Conservation (phyloP, 176 grass and related monocot genomes). For the Pontederia crassipes region DNA sequence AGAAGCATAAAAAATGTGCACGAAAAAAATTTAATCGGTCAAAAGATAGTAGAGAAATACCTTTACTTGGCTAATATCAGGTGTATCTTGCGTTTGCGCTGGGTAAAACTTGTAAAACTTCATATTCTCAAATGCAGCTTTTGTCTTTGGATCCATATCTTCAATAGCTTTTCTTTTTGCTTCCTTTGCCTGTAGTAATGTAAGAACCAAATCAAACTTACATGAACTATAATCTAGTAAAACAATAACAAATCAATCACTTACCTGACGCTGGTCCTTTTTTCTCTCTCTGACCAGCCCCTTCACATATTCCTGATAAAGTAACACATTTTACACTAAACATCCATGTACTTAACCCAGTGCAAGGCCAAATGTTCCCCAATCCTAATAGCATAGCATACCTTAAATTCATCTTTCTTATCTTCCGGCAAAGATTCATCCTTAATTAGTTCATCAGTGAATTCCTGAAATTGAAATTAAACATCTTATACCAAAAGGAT, state of each 20-base stretch:
- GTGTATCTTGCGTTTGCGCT: slow-evolving; percentile 45
- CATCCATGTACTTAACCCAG: no score
- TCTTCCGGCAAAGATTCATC: slow-evolving; percentile 55
- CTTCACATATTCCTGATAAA: slow-evolving; percentile 64
- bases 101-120: slow-evolving; percentile 91
- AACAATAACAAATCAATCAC: background rate
- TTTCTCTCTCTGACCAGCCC: slow-evolving; percentile 73
- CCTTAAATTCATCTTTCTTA: slow-evolving; percentile 83
- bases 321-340: background rate
- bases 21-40: background rate
- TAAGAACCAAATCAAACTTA: slow-evolving; percentile 9
- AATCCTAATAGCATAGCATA: slow-evolving; percentile 16
- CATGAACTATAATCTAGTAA: background rate
- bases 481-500: background rate
- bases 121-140: slow-evolving; percentile 60
- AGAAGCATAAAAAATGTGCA: background rate
- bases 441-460: slow-evolving; percentile 50
- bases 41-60: slow-evolving; percentile 23
- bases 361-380: background rate
- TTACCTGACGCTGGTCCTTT: slow-evolving; percentile 54
- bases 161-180: slow-evolving; percentile 75
- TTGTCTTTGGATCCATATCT: slow-evolving; percentile 62
- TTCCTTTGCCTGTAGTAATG: slow-evolving; percentile 57
- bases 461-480: slow-evolving; percentile 35
- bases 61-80: slow-evolving; percentile 67